Evolutionary conservation across 2,329 filamentous ascomycete genomes (phyloP).

Genomic region (Hypoxylon sp.): DNA sequence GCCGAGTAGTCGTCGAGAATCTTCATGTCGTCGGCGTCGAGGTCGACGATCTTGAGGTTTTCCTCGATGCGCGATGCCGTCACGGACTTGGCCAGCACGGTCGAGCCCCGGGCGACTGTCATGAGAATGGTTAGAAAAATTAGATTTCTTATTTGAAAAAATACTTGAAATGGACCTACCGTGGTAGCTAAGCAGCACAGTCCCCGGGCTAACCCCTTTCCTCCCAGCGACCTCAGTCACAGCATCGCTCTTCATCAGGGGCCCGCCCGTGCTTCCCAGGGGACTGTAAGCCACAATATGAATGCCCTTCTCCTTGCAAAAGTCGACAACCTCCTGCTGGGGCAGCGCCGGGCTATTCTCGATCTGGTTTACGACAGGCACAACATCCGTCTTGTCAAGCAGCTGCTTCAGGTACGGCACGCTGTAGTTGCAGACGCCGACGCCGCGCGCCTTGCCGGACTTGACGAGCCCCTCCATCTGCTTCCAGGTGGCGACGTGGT

Average conservation of each 20-base stretch:
- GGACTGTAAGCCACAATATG: conserved; percentile 76
- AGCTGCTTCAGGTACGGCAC: conserved; percentile 63
- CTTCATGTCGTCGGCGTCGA: conserved; percentile 69
- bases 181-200: conserved; percentile 75
- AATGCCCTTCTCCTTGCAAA: conserved; percentile 73
- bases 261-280: conserved; percentile 70
- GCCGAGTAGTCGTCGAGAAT: conserved; percentile 63
- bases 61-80: conserved; percentile 72
- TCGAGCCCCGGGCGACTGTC: conserved; percentile 71
- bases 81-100: conserved; percentile 77
- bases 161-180: conserved; percentile 55
- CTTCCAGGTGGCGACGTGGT: conserved; percentile 80
- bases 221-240: conserved; percentile 71
- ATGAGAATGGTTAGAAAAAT: background rate
- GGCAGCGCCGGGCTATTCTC: conserved; percentile 77
- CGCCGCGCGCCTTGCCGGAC: conserved; percentile 63
- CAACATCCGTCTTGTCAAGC: conserved; percentile 58
- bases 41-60: conserved; percentile 72
- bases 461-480: conserved; percentile 72
- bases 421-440: conserved; percentile 68
- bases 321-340: conserved; percentile 75
- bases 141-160: background rate
- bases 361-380: conserved; percentile 75
- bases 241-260: conserved; percentile 69
- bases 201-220: conserved; percentile 66